These are phyloP conservation scores for Alternaria sp. DNA, from an alignment of 2,329 filamentous ascomycete genomes.

Conservation along the genomic window DNA sequence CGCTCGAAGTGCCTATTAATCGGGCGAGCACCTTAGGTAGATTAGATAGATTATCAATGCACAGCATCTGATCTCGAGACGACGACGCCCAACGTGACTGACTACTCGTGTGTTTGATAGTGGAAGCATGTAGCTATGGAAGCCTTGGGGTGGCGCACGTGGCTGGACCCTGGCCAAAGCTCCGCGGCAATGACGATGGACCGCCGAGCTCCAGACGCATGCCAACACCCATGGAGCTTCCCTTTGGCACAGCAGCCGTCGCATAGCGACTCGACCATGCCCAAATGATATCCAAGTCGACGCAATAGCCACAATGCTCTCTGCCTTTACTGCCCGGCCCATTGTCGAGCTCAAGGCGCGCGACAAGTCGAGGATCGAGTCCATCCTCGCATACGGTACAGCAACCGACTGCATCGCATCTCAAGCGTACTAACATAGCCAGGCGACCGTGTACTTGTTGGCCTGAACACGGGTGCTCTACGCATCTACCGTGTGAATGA, in stretches of 20 bases:
- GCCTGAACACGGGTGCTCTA: slow-evolving; percentile 86
- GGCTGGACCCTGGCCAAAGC: slow-evolving; percentile 24
- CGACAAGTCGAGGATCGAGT: slow-evolving; percentile 98
- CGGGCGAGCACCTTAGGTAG: slow-evolving; percentile 23
- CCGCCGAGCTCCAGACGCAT: slow-evolving; percentile 20
- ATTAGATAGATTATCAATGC: slow-evolving; percentile 22
- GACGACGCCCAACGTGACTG: neutral
- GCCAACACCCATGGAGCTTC: slow-evolving; percentile 32
- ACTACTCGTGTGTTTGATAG: neutral
- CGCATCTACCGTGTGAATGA: slow-evolving; percentile 94
- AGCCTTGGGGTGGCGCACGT: slow-evolving; percentile 20
- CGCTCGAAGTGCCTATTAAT: slow-evolving; percentile 19
- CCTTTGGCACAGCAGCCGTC: slow-evolving; percentile 23
- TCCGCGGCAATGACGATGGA: slow-evolving; percentile 39
- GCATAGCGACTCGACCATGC: slow-evolving; percentile 25
- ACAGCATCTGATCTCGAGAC: slow-evolving; percentile 9
- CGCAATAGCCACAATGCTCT: slow-evolving; percentile 73
- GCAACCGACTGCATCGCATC: slow-evolving; percentile 3
- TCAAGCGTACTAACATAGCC: slow-evolving; percentile 26
- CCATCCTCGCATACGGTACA: slow-evolving; percentile 86
- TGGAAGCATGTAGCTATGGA: neutral
- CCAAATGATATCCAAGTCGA: slow-evolving; percentile 23
- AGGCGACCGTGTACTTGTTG: slow-evolving; percentile 92
- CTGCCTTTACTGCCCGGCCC: slow-evolving; percentile 93
- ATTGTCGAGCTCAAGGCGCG: slow-evolving; percentile 96